Evolutionary conservation across 495 filamentous ascomycete genomes (phyloP), one percentile per base, ranked within the genome.

Genomic region (Pyrenula massariospora): DNA sequence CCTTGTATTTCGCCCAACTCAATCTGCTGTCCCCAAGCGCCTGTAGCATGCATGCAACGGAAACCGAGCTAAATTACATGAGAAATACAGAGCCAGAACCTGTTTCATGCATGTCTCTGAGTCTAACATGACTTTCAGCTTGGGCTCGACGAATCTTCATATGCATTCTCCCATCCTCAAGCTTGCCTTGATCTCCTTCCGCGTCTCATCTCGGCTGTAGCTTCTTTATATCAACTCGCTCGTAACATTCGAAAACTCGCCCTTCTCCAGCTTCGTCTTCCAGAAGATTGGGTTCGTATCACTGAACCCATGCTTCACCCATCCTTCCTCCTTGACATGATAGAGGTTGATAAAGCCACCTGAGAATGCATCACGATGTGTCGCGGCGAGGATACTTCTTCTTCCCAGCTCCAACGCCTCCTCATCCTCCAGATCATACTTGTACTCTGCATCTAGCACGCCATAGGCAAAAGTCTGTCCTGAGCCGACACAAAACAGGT

Each of bases 401-500:
- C 88, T 81, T 50, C 93, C 93, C 54, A 98, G 80, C 66, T 89
- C 90, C 58, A 98, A 77, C 48, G 93, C 93, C 58, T 94, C 88
- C 72, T 94, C 82, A 57, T 84, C 85, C 23, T 73, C 81, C 68
- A 98, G 66, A 53, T 97, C 90, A 70, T 95, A 96, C 24, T 74
- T 73, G 73, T 98, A 98, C 77, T 96, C 86, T 25, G 92, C 87
- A 67, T 98, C 93, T 58, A 98, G 76, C 63, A 98, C 93, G 72
- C 93, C 93, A 70, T 98, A 98, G 53, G 93, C 93, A 68, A 97
- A 97, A 1, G 94, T 98, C 78, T 98, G 93, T 65, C 93, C 93
- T 52, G 88, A 93, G 48, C 93, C 93, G 57, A 98, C 93, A 74
- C 94, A 98, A 80, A 97, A 98, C 58, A 97, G 76, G 74, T 97